Conservation (phyloP, 441 rosid genomes). For the Pelargonium exstipulatum region DNA sequence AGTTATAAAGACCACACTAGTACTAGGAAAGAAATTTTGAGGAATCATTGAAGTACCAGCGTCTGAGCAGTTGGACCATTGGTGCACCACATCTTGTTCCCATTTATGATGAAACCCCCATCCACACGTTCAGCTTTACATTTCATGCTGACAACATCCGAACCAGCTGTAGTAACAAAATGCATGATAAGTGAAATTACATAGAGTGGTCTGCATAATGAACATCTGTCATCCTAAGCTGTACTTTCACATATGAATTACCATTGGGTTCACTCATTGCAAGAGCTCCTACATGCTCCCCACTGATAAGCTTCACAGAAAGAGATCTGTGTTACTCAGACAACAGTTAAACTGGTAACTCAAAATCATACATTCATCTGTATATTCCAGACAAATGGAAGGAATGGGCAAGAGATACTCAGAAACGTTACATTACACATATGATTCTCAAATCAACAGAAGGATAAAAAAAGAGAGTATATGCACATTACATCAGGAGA, state of each 20-base stretch:
- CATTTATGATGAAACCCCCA: conserved; percentile 77
- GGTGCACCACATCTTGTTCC: conserved; percentile 99
- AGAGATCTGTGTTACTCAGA: conserved; percentile 24
- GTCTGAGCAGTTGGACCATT: conserved; percentile 96
- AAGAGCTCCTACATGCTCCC: conserved; percentile 95
- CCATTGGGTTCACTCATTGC: conserved; percentile 99
- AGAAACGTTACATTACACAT: background rate
- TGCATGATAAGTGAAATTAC: conserved; percentile 13
- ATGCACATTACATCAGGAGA: background rate
- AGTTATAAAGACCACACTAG: background rate
- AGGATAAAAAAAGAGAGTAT: background rate
- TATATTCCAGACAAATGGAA: background rate
- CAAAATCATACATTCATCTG: background rate
- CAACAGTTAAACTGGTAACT: conserved; percentile 2
- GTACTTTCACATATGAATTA: conserved; percentile 29
- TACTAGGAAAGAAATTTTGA: background rate
- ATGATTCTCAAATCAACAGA: background rate
- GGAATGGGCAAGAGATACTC: background rate
- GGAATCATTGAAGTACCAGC: conserved; percentile 40
- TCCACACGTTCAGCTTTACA: conserved; percentile 86
- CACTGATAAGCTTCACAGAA: conserved; percentile 80
- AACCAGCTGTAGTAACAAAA: conserved; percentile 58
- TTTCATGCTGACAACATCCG: conserved; percentile 95
- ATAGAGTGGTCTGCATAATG: conserved; percentile 6
- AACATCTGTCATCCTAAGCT: background rate